Evolutionary conservation across 1,284 basidiomycete genomes (phyloP), one percentile per base, ranked within the genome.

Genomic region (Puccinia triticina): DNA sequence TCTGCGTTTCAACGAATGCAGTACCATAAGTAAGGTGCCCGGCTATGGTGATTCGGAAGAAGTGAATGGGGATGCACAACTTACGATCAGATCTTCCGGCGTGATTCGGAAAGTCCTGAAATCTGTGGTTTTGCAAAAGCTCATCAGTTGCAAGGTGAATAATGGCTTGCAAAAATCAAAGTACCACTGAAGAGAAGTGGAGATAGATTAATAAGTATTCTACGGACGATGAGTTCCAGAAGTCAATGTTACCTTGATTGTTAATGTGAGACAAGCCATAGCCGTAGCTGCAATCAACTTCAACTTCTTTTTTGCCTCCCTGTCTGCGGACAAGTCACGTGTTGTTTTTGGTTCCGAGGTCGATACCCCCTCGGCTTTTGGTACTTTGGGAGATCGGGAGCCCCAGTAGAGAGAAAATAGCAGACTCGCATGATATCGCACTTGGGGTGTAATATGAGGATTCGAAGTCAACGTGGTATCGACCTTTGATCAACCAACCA

Each of bases 151-250:
- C 26, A 80, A 55, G 21, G 78, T 80, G 46, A 80, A 80, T n/a
- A 80, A 73, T 16, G 78, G 78, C 43, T 80, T 80, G 57, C 78
- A 80, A 80, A 72, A 80, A 64, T 80, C 78, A 43, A 80, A 80
- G 55, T 80, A 53, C 78, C 78, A 80, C 78, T 80, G 21, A 32
- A 18, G 18, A 50, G 18, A 8, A 50, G 55, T 37, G n/a, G 29
- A 59, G 29, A 40, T 8, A 40, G n/a, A 7, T 2, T 37, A 21
- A 59, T 55, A 1, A 76, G 37, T 46, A 40, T 40, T 18, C 55
- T 37, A 5, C 29, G 37, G 12, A 14, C 14, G 16, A 46, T n/a
- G 12, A 46, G 53, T n/a, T 16, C 18, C 8, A 23, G 14, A 12
- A 43, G 23, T 8, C 21, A 48, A 50, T 32, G 5, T 40, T 61